Evolutionary conservation across 2,329 filamentous ascomycete species (phyloP), one percentile per base, ranked within the genome.

Genomic region (Cercospora sp.): DNA sequence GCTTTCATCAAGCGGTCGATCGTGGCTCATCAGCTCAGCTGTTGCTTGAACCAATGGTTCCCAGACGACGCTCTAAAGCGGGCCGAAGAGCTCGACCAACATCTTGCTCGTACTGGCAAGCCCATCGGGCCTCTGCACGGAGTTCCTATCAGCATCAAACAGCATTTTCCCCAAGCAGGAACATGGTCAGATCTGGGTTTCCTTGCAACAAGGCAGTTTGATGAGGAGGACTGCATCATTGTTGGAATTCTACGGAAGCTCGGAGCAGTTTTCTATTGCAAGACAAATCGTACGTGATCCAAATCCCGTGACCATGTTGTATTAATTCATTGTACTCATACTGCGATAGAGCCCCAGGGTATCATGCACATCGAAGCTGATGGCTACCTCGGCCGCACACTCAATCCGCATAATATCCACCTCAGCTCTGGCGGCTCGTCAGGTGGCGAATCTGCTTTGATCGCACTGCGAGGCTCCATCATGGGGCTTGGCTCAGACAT

Each of bases 401-500:
- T 90, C 2, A 91, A 90, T 73, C 89, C 90, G 0, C 80, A 84
- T 66, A 90, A 90, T 67, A 82, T 85, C 0, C 79, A 83, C 20
- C 80, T 89, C 33, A 88, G 86, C 0, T 83, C 87, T 0, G 90
- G 90, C 3, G 90, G 90, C 2, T 87, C 85, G 7, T 87, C 86
- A 0, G 90, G 90, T 10, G 90, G 90, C 13, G 89, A 91, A 75
- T 88, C 84, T 0, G 87, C 85, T 0, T 77, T 90, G 9, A 72
- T 90, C 20, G 85, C 84, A 5, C 83, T 90, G 80, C 81, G 83
- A 33, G 88, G 88, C 0, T 84, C 81, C 45, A 81, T 87, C 63
- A 73, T 90, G 1, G 89, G 89, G 0, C 81, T 90, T 13, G 87
- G 87, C 0, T 90, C 88, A 0, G 89, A 90, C 77, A 83, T 90